Percentiles rank a stretch among this genome's conserved stretches.
phyloP scores from a whole-genome alignment of 2,329 filamentous ascomycete genomes.

The Xylaria sp. region DNA sequence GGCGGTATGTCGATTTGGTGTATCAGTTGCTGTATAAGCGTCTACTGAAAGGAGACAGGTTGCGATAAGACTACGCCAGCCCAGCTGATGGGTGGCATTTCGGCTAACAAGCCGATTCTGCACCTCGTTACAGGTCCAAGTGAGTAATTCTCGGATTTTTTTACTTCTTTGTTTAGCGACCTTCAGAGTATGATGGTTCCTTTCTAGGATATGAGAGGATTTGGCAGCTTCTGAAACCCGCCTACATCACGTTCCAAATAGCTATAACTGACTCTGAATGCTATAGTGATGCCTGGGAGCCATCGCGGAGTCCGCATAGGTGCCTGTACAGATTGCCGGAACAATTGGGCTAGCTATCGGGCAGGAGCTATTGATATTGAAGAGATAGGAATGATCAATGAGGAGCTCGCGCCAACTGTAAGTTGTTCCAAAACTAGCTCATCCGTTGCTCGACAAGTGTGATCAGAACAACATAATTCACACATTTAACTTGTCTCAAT shows the following conservation, averaged over 20 bases:
- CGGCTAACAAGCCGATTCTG: constrained; percentile 76
- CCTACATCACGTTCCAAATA: no score
- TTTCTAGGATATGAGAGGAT: no score
- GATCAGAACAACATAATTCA: background rate
- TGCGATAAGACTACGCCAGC: constrained; percentile 81
- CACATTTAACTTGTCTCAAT: background rate
- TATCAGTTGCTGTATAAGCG: background rate
- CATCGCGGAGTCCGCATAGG: constrained; percentile 72
- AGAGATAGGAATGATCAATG: constrained; percentile 75
- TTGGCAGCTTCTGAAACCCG: no score
- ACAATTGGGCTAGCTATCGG: constrained; percentile 76
- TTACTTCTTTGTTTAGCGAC: no score
- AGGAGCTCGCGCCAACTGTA: constrained; percentile 77
- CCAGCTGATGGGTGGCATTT: constrained; percentile 80
- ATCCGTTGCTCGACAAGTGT: background rate
- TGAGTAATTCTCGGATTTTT: no score
- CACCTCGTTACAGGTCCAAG: constrained; percentile 75
- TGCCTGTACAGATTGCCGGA: constrained; percentile 79
- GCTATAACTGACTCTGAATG: no score
- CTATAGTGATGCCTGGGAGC: constrained; percentile 72
- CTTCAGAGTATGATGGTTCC: no score
- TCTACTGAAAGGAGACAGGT: constrained; percentile 54
- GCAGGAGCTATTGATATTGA: constrained; percentile 75
- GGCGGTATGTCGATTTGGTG: constrained; percentile 59
- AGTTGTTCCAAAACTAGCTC: constrained; percentile 37